These are phyloP conservation scores for Scheffersomyces amazonensis DNA, from an alignment of 805 yeast genomes.

Conservation along the genomic window DNA sequence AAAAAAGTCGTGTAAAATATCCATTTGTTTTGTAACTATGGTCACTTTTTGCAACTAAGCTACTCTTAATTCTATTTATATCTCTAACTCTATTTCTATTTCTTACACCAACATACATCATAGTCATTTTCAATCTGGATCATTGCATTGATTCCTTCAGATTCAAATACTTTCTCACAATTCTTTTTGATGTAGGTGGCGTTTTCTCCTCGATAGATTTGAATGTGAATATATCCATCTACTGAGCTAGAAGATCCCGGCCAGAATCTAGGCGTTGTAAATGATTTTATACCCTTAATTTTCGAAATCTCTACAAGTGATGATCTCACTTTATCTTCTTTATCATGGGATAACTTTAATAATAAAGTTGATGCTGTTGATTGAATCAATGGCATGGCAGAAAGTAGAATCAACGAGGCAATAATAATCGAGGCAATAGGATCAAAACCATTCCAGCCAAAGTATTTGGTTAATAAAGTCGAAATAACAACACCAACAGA, in stretches of 20 bases:
- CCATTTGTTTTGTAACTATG: too few species aligned
- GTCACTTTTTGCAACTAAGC: background rate
- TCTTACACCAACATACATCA: constrained; percentile 68
- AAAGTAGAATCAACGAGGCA: constrained; percentile 72
- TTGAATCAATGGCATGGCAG: constrained; percentile 80
- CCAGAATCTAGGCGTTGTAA: constrained; percentile 93
- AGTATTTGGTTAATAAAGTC: constrained; percentile 69
- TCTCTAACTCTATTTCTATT: too few species aligned
- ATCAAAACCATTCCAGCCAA: constrained; percentile 75
- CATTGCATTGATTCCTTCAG: constrained; percentile 50
- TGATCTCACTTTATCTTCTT: constrained; percentile 62
- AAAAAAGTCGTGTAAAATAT: too few species aligned
- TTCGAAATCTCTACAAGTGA: constrained; percentile 65
- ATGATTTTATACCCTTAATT: constrained; percentile 78
- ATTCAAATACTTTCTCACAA: constrained; percentile 53
- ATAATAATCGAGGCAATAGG: constrained; percentile 90
- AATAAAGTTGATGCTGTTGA: constrained; percentile 76
- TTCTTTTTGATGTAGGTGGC: constrained; percentile 56
- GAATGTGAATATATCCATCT: constrained; percentile 79
- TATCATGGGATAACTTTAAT: constrained; percentile 54
- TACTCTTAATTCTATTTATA: background rate
- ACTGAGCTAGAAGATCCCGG: constrained; percentile 37
- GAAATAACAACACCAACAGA: constrained; percentile 96
- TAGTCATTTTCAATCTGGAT: constrained; percentile 68
- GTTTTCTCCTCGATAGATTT: constrained; percentile 64